Evolutionary conservation across 2,329 filamentous ascomycete genomes (phyloP).

Genomic region (Chaetomium globosum): DNA sequence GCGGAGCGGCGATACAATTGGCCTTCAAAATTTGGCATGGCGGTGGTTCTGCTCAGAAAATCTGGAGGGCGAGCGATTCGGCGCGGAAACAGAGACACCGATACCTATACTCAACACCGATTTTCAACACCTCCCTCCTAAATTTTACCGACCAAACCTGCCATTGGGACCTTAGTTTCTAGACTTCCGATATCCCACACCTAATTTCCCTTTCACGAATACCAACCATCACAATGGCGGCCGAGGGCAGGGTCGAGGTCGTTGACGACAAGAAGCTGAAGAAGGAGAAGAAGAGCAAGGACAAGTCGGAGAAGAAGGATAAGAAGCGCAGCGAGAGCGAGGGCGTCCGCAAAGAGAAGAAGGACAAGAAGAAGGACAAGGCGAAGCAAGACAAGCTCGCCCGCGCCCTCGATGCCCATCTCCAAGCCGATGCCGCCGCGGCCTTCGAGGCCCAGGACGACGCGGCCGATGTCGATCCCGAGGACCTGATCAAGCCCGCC

Average conservation of each 20-base stretch:
- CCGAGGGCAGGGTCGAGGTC: constrained; percentile 31
- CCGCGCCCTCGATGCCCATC: constrained; percentile 66
- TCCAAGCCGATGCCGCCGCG: constrained; percentile 59
- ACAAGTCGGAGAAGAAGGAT: constrained; percentile 47
- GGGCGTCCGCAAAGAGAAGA: constrained; percentile 58
- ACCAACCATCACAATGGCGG: constrained; percentile 32
- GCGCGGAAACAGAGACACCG: not conserved
- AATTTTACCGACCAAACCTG: not conserved
- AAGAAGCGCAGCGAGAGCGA: constrained; percentile 58
- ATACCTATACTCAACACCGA: constrained; percentile 5
- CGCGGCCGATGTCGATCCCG: constrained; percentile 48
- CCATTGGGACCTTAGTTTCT: not conserved
- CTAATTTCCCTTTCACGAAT: not conserved
- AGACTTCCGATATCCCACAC: not conserved
- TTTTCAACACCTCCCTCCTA: not conserved
- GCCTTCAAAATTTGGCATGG: constrained; percentile 35
- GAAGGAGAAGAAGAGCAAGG: constrained; percentile 48
- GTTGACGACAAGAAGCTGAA: constrained; percentile 34
- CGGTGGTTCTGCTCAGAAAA: constrained; percentile 30
- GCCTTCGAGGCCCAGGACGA: constrained; percentile 47
- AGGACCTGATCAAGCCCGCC: constrained; percentile 48
- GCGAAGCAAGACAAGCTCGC: constrained; percentile 73
- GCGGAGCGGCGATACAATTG: constrained; percentile 35
- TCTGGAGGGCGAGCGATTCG: constrained; percentile 26
- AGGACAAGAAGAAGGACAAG: constrained; percentile 68